Percentiles rank a stretch among this genome's conserved stretches.
Conservation (phyloP, 495 filamentous ascomycete genomes). For the Schizothecium vesticola region DNA sequence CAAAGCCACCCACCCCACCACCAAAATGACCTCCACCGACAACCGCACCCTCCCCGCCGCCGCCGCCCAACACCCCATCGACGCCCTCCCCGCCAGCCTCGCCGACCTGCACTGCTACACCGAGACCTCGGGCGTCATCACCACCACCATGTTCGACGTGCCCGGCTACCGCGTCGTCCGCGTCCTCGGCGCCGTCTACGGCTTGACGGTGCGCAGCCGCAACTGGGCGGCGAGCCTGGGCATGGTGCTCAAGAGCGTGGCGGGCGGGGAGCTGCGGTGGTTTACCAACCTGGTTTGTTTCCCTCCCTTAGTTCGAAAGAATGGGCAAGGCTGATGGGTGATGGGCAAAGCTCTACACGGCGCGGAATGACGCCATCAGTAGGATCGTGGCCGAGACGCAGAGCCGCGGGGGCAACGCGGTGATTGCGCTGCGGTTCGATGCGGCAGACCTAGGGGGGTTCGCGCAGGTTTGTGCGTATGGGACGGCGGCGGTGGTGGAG, state of each 20-base stretch:
- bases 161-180: slow-evolving; percentile 52
- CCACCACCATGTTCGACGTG: slow-evolving; percentile 48
- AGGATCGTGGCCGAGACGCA: slow-evolving; percentile 53
- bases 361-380: slow-evolving; percentile 50
- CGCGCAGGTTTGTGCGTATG: slow-evolving; percentile 56
- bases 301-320: too few relatives aligned
- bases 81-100: slow-evolving; percentile 28
- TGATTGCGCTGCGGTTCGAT: slow-evolving; percentile 55
- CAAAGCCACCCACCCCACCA: slow-evolving; percentile 1
- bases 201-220: slow-evolving; percentile 53
- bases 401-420: slow-evolving; percentile 53
- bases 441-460: slow-evolving; percentile 43
- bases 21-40: slow-evolving; percentile 15
- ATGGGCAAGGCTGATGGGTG: neutral
- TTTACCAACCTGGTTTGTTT: slow-evolving; percentile 46
- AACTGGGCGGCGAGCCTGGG: slow-evolving; percentile 42
- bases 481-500: slow-evolving; percentile 52
- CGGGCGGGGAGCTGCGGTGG: slow-evolving; percentile 53
- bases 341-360: slow-evolving; percentile 43
- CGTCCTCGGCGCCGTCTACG: slow-evolving; percentile 56
- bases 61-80: slow-evolving; percentile 13
- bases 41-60: slow-evolving; percentile 12
- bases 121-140: slow-evolving; percentile 55
- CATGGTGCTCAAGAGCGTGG: slow-evolving; percentile 46
- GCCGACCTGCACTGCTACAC: slow-evolving; percentile 51